Evolutionary conservation across 495 filamentous ascomycete genomes (phyloP).

Genomic region (Pyrenula aspistea): DNA sequence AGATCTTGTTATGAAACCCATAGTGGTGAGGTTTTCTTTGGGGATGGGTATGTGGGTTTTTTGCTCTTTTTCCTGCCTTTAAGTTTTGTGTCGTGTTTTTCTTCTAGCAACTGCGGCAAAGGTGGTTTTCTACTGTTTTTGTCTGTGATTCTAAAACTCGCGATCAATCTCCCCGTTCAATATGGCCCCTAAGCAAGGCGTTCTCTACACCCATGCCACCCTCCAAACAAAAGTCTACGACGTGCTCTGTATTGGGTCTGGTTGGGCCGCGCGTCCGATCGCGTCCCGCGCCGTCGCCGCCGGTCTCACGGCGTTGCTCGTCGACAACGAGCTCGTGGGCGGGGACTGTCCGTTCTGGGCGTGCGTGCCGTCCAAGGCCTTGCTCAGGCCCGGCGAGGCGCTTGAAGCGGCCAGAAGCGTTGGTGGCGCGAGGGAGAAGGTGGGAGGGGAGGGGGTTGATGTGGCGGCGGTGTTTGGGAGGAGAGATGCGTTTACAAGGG

Average conservation of each 20-base stretch:
- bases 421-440: conserved; percentile 8
- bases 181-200: no score
- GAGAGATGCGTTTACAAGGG: conserved; percentile 7
- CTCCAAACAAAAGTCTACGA: conserved; percentile 6
- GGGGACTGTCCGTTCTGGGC: conserved; percentile 13
- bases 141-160: no score
- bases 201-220: conserved; percentile 3
- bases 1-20: no score
- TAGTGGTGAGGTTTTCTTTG: no score
- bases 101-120: no score
- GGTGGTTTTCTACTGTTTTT: no score
- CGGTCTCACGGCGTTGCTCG: conserved; percentile 5
- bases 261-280: conserved; percentile 3
- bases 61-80: no score
- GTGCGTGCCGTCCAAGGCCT: conserved; percentile 11
- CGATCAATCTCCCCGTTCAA: no score
- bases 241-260: conserved; percentile 8
- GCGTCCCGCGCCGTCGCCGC: conserved; percentile 3
- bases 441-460: conserved; percentile 4
- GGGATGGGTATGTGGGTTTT: no score
- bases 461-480: conserved; percentile 10
- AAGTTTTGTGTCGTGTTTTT: no score
- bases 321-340: conserved; percentile 11
- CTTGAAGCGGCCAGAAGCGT: conserved; percentile 9
- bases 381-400: conserved; percentile 11